Percentiles rank a stretch among this genome's conserved stretches.
Evolutionary conservation across 2,329 filamentous ascomycete genomes (phyloP).

Genomic region (Bipolaris zeicola): DNA sequence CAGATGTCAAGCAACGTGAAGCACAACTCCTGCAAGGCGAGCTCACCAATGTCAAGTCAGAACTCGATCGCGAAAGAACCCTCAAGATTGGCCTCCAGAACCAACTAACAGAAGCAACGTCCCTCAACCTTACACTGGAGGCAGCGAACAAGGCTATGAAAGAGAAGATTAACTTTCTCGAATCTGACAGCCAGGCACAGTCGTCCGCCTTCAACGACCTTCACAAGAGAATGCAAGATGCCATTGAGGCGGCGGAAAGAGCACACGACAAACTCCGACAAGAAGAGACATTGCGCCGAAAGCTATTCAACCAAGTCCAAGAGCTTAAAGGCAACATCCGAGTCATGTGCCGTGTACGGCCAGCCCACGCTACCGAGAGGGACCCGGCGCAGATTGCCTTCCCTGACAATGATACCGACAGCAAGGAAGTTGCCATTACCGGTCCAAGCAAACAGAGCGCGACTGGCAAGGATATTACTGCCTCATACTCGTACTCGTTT

Average conservation of each 20-base stretch:
- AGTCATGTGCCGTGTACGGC: constrained; percentile 95
- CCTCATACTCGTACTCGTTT: constrained; percentile 85
- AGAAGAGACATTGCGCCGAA: constrained; percentile 87
- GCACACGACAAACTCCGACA: constrained; percentile 83
- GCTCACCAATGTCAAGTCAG: constrained; percentile 54
- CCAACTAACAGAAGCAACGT: constrained; percentile 53
- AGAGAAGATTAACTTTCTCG: constrained; percentile 85
- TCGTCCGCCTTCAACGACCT: constrained; percentile 83
- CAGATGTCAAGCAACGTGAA: constrained; percentile 62
- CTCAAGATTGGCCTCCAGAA: constrained; percentile 64
- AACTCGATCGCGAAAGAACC: constrained; percentile 63
- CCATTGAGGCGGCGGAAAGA: constrained; percentile 69
- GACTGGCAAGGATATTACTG: constrained; percentile 74
- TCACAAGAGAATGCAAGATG: constrained; percentile 79
- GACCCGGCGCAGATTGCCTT: constrained; percentile 76
- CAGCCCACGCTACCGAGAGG: constrained; percentile 64
- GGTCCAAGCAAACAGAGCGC: constrained; percentile 85
- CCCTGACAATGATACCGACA: constrained; percentile 79
- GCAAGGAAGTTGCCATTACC: constrained; percentile 82
- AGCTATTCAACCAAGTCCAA: constrained; percentile 96
- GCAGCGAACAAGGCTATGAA: constrained; percentile 75
- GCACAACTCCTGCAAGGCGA: constrained; percentile 56
- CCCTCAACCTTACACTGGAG: constrained; percentile 64
- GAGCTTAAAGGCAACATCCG: constrained; percentile 98
- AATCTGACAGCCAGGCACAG: constrained; percentile 87